Evolutionary conservation across 495 filamentous ascomycete genomes (phyloP), one percentile per base, ranked within the genome.

Genomic region (Xylaria acuta): DNA sequence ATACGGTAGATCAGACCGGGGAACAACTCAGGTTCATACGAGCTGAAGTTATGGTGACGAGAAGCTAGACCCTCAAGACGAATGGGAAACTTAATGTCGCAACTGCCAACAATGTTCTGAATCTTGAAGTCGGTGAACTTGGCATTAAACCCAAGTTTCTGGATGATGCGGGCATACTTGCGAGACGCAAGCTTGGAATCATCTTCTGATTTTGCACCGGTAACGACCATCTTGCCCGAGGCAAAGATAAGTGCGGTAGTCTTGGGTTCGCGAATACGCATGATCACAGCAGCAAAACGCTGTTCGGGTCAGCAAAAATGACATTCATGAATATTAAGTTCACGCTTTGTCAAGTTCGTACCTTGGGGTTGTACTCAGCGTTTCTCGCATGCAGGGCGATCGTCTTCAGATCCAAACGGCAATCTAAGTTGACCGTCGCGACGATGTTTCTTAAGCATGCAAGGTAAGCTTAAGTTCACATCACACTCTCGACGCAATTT

Each of bases 81-180:
- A 76, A 99, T 98, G 54, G 96, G 96, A 86, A 99, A 99, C 85
- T 97, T 97, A 88, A 99, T 98, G 79, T 99, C 96, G 82, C 96
- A 98, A 41, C 94, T 97, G 71, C 96, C 96, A 73, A 99, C 96
- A 64, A 99, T 99, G 84, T 99, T 99, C 86, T 99, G 97, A 82
- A 98, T 98, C 88, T 99, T 98, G 88, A 99, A 99, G 82, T 99
- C 96, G 72, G 94, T 97, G 85, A 99, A 99, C 90, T 97, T 98
- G 72, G 97, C 95, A 75, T 97, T 97, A 90, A 99, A 99, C 66
- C 96, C 96, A 70, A 99, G 94, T 86, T 99, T 99, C 87, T 99
- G 96, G 78, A 99, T 98, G 83, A 99, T 99, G 74, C 96, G 94
- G 30, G 96, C 96, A 83, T 98, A 99, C 85, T 99, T 99, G 83